A percentile compares a stretch with the other conserved stretches of the same genome.
Evolutionary conservation across 1,284 basidiomycete species (phyloP).

Genomic region (Fomitiporia mediterranea): DNA sequence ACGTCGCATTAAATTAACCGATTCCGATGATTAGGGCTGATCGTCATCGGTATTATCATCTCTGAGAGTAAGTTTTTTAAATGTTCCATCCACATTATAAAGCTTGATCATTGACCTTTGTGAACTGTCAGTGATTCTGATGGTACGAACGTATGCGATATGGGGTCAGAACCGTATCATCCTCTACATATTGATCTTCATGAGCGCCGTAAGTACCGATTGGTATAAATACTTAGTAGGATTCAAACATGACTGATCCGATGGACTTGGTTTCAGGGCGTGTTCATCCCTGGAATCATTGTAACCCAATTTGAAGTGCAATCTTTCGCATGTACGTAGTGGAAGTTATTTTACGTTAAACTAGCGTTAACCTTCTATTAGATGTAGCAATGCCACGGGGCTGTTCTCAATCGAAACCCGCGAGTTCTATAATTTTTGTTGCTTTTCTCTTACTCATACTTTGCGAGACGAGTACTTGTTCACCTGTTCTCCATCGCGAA

Average conservation of each 20-base stretch:
- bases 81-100: background rate
- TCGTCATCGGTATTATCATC: constrained; percentile 17
- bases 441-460: constrained; percentile 37
- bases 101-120: background rate
- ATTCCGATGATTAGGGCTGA: constrained; percentile 6
- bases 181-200: constrained; percentile 1
- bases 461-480: constrained; percentile 37
- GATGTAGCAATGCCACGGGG: constrained; percentile 3
- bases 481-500: background rate
- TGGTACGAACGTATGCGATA: constrained; percentile 17
- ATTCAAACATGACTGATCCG: constrained; percentile 41
- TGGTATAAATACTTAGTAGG: constrained; percentile 32
- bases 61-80: constrained; percentile 9
- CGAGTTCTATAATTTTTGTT: constrained; percentile 35
- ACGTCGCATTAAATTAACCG: no score
- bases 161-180: constrained; percentile 15
- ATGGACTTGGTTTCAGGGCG: constrained; percentile 28
- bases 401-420: constrained; percentile 10
- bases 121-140: constrained; percentile 10
- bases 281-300: constrained; percentile 32
- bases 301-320: constrained; percentile 32
- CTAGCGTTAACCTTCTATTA: background rate
- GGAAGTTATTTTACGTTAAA: background rate
- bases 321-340: constrained; percentile 33
- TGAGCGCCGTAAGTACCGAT: constrained; percentile 9